Evolutionary conservation across 495 filamentous ascomycete species (phyloP).

Genomic region (Penicillium taxi): DNA sequence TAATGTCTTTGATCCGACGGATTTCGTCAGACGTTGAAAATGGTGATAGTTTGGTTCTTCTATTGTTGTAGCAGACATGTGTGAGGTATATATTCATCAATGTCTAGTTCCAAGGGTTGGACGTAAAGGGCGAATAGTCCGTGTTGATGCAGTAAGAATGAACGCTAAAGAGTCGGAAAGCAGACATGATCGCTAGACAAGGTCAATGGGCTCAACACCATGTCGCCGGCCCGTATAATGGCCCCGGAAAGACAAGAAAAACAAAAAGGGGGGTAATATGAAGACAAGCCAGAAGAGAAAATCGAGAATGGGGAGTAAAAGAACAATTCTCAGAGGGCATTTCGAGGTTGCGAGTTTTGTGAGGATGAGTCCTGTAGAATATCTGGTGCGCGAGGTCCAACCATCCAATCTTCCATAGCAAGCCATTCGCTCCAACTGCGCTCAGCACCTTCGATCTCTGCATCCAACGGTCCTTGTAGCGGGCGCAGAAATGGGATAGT

Average conservation of each 20-base stretch:
- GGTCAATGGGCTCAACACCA: slow-evolving; percentile 7
- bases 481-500: slow-evolving; percentile 80
- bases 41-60: too few relatives aligned
- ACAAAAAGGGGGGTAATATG: too few relatives aligned
- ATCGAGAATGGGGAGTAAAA: neutral
- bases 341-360: slow-evolving; percentile 30
- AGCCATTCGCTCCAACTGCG: slow-evolving; percentile 77
- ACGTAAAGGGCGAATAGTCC: too few relatives aligned
- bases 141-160: too few relatives aligned
- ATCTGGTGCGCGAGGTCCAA: slow-evolving; percentile 54
- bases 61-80: too few relatives aligned
- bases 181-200: slow-evolving; percentile 18
- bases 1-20: too few relatives aligned
- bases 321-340: slow-evolving; percentile 16
- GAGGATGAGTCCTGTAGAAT: slow-evolving; percentile 40
- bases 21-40: too few relatives aligned
- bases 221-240: slow-evolving; percentile 10
- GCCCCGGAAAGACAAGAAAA: slow-evolving; percentile 5
- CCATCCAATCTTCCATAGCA: slow-evolving; percentile 95
- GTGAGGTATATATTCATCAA: too few relatives aligned
- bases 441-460: slow-evolving; percentile 80
- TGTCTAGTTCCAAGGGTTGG: too few relatives aligned
- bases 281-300: slow-evolving; percentile 1
- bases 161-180: slow-evolving; percentile 7
- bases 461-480: slow-evolving; percentile 61